phyloP scores from a whole-genome alignment of 805 yeast species.

The Cyberlindnera mississippiensis region DNA sequence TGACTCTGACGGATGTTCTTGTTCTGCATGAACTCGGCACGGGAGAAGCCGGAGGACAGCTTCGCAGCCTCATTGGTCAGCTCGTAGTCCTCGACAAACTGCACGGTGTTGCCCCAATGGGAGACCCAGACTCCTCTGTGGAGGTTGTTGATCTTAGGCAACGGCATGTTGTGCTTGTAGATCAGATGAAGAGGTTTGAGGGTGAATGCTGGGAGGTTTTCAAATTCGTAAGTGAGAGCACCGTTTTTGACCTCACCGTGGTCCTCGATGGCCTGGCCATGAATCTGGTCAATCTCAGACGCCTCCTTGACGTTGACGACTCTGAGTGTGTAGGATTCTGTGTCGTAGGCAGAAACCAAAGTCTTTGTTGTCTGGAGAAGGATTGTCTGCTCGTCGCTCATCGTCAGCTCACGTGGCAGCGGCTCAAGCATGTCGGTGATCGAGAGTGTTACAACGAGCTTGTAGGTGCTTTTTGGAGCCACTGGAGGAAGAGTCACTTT shows the following conservation, averaged over 20 bases:
- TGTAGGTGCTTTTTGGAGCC: conserved; percentile 53
- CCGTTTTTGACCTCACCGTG: conserved; percentile 38
- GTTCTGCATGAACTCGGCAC: conserved; percentile 71
- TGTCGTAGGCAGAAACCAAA: conserved; percentile 59
- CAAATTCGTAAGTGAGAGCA: conserved; percentile 54
- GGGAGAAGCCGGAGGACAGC: conserved; percentile 67
- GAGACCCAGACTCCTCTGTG: conserved; percentile 85
- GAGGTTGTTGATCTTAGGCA: conserved; percentile 55
- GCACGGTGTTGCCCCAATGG: conserved; percentile 67
- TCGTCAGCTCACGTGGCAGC: conserved; percentile 55
- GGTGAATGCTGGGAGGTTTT: conserved; percentile 43
- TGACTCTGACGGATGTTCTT: conserved; percentile 49
- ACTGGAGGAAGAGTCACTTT: conserved; percentile 54
- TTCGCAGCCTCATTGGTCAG: conserved; percentile 71
- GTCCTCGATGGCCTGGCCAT: conserved; percentile 28
- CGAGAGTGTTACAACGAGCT: conserved; percentile 47
- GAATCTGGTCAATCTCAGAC: conserved; percentile 37
- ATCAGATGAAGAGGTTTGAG: conserved; percentile 48
- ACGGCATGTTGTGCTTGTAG: conserved; percentile 63
- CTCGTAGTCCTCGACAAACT: conserved; percentile 85
- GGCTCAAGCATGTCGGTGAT: conserved; percentile 50
- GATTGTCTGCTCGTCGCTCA: conserved; percentile 60
- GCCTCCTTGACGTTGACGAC: conserved; percentile 45
- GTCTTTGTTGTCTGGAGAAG: conserved; percentile 49
- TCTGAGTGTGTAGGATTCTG: conserved; percentile 40